Conservation (phyloP, 2,329 filamentous ascomycete genomes). For the Diaporthe destruens region DNA sequence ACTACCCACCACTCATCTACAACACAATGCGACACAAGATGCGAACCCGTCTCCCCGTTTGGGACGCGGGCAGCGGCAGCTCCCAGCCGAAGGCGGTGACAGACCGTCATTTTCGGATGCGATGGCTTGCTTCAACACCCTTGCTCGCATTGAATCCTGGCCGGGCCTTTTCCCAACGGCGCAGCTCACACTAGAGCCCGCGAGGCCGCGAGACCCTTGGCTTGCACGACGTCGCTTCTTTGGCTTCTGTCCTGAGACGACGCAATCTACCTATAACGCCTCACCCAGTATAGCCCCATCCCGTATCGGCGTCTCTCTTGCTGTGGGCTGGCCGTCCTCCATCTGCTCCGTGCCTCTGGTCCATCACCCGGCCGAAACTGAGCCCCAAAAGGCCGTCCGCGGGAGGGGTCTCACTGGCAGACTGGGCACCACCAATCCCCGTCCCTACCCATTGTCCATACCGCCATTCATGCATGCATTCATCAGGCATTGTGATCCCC, state of each 20-base stretch:
- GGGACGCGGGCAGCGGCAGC: conserved; percentile 10
- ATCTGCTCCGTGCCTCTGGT: conserved; percentile 9
- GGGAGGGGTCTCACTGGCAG: background rate
- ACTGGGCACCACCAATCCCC: background rate
- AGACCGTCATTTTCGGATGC: conserved; percentile 15
- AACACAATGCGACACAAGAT: background rate
- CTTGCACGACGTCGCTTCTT: conserved; percentile 27
- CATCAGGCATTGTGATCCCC: background rate
- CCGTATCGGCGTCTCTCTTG: conserved; percentile 10
- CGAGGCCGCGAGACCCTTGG: background rate
- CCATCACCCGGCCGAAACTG: conserved; percentile 18
- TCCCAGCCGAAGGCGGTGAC: conserved; percentile 29
- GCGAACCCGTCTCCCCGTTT: conserved; percentile 19
- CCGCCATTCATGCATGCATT: conserved; percentile 14
- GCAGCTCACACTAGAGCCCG: background rate
- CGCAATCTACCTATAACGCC: conserved; percentile 24
- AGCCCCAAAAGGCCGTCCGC: background rate
- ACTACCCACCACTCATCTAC: background rate
- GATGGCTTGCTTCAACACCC: conserved; percentile 16
- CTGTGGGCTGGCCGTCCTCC: background rate
- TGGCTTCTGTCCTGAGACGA: conserved; percentile 28
- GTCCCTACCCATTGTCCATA: background rate
- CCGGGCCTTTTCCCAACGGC: conserved; percentile 7
- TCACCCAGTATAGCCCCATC: conserved; percentile 10
- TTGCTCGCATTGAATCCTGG: conserved; percentile 20